Conservation (phyloP, 306 rosid species). For the Cicer yamashitae region DNA sequence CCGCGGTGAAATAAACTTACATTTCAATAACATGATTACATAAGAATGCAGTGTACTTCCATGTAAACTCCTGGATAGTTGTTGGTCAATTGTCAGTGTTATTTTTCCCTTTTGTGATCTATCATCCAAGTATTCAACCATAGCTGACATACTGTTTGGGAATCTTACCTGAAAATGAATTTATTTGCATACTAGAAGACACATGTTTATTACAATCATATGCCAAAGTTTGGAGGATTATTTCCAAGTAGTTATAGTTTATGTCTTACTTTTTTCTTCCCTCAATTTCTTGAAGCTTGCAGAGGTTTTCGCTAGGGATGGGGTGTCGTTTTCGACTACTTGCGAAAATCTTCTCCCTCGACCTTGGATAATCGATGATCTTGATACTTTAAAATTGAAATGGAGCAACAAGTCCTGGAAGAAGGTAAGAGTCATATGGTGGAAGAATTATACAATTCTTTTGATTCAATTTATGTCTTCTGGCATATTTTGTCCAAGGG, state of each 20-base stretch:
- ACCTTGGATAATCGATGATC: conserved; percentile 96
- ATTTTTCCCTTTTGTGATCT: conserved; percentile 14
- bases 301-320: conserved; percentile 87
- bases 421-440: conserved; percentile 61
- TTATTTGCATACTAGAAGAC: conserved; percentile 22
- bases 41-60: too few species aligned
- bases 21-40: not conserved
- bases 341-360: conserved; percentile 86
- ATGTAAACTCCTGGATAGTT: conserved; percentile 27
- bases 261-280: conserved; percentile 38
- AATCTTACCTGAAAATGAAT: conserved; percentile 1
- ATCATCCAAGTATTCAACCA: not conserved
- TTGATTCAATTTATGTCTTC: conserved; percentile 5
- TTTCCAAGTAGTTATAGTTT: conserved; percentile 3
- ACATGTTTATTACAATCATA: conserved; percentile 21
- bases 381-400: conserved; percentile 69
- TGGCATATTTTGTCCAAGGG: conserved; percentile 15
- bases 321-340: conserved; percentile 84
- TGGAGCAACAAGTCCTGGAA: conserved; percentile 89
- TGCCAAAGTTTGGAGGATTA: conserved; percentile 30
- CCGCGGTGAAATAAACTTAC: not conserved
- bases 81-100: not conserved
- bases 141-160: not conserved
- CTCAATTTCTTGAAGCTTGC: conserved; percentile 78
- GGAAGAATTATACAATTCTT: conserved; percentile 7